Evolutionary conservation across 371 early-diverging fungal species (phyloP).

Genomic region (Mucor velutinosus): DNA sequence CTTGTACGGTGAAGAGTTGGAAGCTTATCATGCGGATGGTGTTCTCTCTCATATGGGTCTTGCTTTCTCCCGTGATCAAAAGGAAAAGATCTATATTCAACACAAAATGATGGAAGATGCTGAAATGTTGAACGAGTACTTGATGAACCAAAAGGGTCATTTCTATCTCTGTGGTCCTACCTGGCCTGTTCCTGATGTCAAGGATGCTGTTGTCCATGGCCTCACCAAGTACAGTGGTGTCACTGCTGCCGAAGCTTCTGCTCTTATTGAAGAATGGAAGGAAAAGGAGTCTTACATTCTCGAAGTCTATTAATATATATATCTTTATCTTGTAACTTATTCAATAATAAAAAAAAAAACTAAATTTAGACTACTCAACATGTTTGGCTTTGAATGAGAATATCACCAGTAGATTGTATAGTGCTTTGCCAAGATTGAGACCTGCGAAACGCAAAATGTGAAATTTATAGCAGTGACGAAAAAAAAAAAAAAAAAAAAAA

Average conservation of each 20-base stretch:
- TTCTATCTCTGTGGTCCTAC: slow-evolving; percentile 96
- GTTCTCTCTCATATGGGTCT: slow-evolving; percentile 82
- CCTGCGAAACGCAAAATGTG: too few species aligned
- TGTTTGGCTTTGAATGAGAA: too few species aligned
- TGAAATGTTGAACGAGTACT: slow-evolving; percentile 68
- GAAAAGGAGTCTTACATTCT: slow-evolving; percentile 90
- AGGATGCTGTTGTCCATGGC: slow-evolving; percentile 84
- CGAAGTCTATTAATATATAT: slow-evolving; percentile 78
- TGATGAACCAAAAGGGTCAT: slow-evolving; percentile 77
- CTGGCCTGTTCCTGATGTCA: slow-evolving; percentile 94
- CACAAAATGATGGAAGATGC: slow-evolving; percentile 90
- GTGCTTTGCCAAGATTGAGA: too few species aligned
- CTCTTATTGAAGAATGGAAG: slow-evolving; percentile 86
- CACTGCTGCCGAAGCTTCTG: slow-evolving; percentile 64
- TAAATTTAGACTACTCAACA: too few species aligned
- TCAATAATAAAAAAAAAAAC: background rate
- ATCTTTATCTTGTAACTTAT: background rate
- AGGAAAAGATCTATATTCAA: slow-evolving; percentile 93
- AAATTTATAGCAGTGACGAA: too few species aligned
- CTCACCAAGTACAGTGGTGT: slow-evolving; percentile 67
- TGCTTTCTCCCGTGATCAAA: slow-evolving; percentile 94
- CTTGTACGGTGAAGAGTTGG: slow-evolving; percentile 92
- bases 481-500: too few species aligned
- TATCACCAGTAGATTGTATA: too few species aligned
- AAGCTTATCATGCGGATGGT: slow-evolving; percentile 88